Percentiles rank a stretch among this genome's conserved stretches.
phyloP scores from a whole-genome alignment of 2,329 filamentous ascomycete species.

The Sclerotinia minor region DNA sequence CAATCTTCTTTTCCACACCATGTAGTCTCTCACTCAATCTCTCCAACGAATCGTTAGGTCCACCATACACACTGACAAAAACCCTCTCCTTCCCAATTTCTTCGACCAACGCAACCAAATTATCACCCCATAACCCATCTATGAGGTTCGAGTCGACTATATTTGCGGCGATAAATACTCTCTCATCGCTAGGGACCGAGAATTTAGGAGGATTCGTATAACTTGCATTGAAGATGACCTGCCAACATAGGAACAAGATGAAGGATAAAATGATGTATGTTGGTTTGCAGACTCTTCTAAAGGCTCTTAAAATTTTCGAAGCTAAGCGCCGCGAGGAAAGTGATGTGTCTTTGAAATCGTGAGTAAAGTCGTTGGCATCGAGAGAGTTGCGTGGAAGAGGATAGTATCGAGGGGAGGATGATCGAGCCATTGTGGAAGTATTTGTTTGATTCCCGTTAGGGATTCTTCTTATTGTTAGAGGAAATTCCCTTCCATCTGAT shows the following conservation, averaged over 20 bases:
- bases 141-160: slow-evolving; percentile 68
- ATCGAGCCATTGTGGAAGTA: background rate
- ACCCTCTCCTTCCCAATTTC: slow-evolving; percentile 67
- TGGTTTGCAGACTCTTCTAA: slow-evolving; percentile 32
- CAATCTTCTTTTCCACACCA: slow-evolving; percentile 45
- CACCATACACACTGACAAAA: slow-evolving; percentile 71
- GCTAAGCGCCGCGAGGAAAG: slow-evolving; percentile 24
- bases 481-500: slow-evolving; percentile 1
- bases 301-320: slow-evolving; percentile 28
- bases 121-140: slow-evolving; percentile 62
- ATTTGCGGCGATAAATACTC: slow-evolving; percentile 72
- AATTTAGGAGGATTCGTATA: slow-evolving; percentile 47
- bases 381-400: slow-evolving; percentile 32
- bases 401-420: slow-evolving; percentile 38
- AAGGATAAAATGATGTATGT: slow-evolving; percentile 34
- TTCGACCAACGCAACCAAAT: slow-evolving; percentile 61
- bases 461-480: background rate
- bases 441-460: background rate
- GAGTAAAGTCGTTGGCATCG: slow-evolving; percentile 27
- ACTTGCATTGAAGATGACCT: slow-evolving; percentile 45
- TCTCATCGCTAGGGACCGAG: slow-evolving; percentile 54
- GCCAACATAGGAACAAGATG: slow-evolving; percentile 32
- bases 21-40: slow-evolving; percentile 52
- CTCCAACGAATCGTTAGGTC: slow-evolving; percentile 54
- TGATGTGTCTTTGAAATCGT: slow-evolving; percentile 36